Base-by-base conservation (phyloP, 2,329 filamentous ascomycete genomes). In the Pseudogymnoascus sp. region DNA sequence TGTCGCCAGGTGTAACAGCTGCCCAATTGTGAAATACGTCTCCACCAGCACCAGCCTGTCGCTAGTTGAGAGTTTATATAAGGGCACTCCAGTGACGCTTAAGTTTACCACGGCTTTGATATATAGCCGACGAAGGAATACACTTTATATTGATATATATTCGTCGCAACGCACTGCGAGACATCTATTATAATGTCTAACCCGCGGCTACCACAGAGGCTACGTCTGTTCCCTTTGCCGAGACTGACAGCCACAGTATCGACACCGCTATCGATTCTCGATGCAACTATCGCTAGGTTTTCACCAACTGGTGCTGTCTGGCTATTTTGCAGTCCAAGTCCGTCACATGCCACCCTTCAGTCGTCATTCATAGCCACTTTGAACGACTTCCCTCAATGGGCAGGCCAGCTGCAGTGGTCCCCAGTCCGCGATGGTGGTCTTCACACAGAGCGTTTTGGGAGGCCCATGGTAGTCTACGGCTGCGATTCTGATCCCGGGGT, bases 211-310 rank as follows among this genome's bases (percentile, higher is more conserved):
- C n/a, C 26, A 19, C 26, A 19, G 16, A 33, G 6, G 29, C 26
- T 56, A 11, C 50, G 50, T 33, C 50, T 56, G 3, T 56, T 56
- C 6, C 50, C 50, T 31, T 56, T 7, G n/a, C 8, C 26, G 50
- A 33, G 50, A 19, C 29, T 19, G n/a, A 33, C n/a, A 7, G 11
- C n/a, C n/a, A 26, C 50, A 13, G 29, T 56, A 33, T 56, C 67
- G 4, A 61, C 67, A 47, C 67, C 70, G 2, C 68, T 79, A 0
- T 79, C 77, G 3, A 77, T 79, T 26, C 67, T 77, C 13, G 79
- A 81, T 69, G 76, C 76, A 1, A 76, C 75, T 0, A 75, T 76
- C 8, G 75, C 75, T 2, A 70, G 75, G 3, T 81, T 79, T 64
- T 62, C 73, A 1, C 65, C 73, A 4, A 76, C 76, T 6, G 75